Conservation (phyloP, 1,284 basidiomycete species). For the Exobasidium rhododendri region DNA sequence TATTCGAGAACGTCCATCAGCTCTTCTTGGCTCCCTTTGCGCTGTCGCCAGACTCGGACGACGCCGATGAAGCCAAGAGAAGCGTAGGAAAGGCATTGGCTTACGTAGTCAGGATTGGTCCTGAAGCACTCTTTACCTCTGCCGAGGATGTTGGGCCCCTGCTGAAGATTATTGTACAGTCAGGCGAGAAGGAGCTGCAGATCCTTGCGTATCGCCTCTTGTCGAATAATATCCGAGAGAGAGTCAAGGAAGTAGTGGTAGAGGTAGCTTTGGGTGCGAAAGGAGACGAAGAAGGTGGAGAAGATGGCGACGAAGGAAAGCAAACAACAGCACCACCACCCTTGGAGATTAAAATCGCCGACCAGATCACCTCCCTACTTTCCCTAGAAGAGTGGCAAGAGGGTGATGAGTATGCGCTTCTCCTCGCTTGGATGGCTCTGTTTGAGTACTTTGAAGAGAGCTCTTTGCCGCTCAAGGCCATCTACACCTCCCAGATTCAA, state of each 20-base stretch:
- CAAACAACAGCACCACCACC: neutral
- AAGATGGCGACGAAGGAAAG: neutral
- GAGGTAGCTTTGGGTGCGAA: conserved; percentile 69
- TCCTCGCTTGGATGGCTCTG: conserved; percentile 85
- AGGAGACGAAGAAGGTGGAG: neutral
- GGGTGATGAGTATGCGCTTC: conserved; percentile 46
- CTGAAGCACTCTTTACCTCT: conserved; percentile 4
- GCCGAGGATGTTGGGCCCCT: neutral
- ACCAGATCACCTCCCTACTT: conserved; percentile 58
- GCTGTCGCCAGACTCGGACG: neutral
- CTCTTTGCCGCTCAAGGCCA: conserved; percentile 74
- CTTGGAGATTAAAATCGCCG: neutral
- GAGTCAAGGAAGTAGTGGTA: conserved; percentile 75
- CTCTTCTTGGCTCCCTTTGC: conserved; percentile 59
- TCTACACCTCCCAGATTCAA: conserved; percentile 81
- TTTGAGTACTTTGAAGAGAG: conserved; percentile 84
- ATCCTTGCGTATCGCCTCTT: conserved; percentile 69
- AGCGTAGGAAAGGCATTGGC: neutral
- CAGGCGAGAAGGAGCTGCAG: neutral
- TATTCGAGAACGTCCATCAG: conserved; percentile 64
- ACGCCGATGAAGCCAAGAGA: neutral
- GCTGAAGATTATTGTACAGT: conserved; percentile 8
- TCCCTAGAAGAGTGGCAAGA: conserved; percentile 16
- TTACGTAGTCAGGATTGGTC: neutral
- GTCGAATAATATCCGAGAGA: conserved; percentile 64